These are phyloP conservation scores for Teratosphaeria destructans DNA, from an alignment of 2,329 filamentous ascomycete genomes.

Conservation along the genomic window DNA sequence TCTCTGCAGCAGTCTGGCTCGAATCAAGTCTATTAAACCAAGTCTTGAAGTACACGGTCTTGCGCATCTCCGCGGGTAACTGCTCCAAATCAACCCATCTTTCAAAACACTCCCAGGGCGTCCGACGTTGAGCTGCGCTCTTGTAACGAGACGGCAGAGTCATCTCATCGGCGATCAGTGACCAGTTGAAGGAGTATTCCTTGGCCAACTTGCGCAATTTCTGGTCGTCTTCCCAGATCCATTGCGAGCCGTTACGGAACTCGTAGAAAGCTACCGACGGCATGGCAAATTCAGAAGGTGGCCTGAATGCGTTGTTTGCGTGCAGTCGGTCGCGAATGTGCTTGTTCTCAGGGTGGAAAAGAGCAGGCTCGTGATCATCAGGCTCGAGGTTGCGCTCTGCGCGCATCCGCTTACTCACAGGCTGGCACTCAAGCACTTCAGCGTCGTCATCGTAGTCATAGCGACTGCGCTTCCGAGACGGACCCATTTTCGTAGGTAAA, in stretches of 20 bases:
- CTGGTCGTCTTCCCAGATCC: slow-evolving; percentile 84
- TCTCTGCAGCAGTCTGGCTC: slow-evolving; percentile 49
- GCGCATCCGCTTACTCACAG: slow-evolving; percentile 27
- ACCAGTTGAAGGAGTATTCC: slow-evolving; percentile 97
- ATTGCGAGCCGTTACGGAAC: slow-evolving; percentile 74
- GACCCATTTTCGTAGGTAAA: slow-evolving; percentile 53
- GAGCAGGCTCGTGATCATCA: slow-evolving; percentile 56
- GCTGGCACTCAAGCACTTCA: slow-evolving; percentile 26
- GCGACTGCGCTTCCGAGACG: slow-evolving; percentile 67
- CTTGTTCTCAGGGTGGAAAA: slow-evolving; percentile 86
- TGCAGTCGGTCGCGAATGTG: slow-evolving; percentile 81
- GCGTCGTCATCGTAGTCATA: slow-evolving; percentile 67
- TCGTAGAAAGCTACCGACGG: slow-evolving; percentile 86
- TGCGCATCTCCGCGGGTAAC: slow-evolving; percentile 82
- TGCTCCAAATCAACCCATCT: slow-evolving; percentile 90
- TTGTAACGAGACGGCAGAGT: slow-evolving; percentile 63
- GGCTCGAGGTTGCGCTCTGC: slow-evolving; percentile 48
- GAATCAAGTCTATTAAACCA: slow-evolving; percentile 54
- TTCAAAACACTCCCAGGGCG: slow-evolving; percentile 98
- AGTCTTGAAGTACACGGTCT: slow-evolving; percentile 86
- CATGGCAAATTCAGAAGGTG: slow-evolving; percentile 86
- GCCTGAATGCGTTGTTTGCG: slow-evolving; percentile 83
- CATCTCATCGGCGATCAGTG: slow-evolving; percentile 75
- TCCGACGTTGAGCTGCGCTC: slow-evolving; percentile 81
- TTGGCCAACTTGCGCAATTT: slow-evolving; percentile 75